Evolutionary conservation across 768 basidiomycete species (phyloP), one percentile per base, ranked within the genome.

Genomic region (Mycena maculata): DNA sequence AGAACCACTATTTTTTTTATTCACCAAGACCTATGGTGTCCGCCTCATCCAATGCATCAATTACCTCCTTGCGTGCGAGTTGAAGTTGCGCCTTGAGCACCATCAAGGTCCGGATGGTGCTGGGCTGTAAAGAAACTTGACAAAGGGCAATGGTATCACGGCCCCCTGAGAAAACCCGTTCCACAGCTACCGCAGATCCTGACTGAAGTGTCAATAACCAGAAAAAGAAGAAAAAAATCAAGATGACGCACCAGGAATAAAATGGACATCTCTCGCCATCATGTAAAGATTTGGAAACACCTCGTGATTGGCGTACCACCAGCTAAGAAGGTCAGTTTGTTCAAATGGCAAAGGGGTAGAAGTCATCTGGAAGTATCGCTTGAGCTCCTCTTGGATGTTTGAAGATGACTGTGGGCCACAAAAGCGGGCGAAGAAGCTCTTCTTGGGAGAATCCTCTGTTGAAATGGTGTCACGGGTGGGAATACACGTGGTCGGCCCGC

Each of bases 121-220:
- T n/a, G 18, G 59, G 47, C 30, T 50, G 59, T 15, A 60, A 49
- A 18, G 47, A 47, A 15, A 36, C 59, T 38, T 47, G 59, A 38
- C 59, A 36, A 38, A 60, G 59, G 25, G 59, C 47, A 28, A 60
- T 60, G 47, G 59, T 60, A 47, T 60, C 36, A 10, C 59, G 48
- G 3, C 59, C 59, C 2, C 59, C 59, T 3, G 59, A 60, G 38
- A 60, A 60, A n/a, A 49, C 47, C 20, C 48, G 59, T 33, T 60
- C 59, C 9, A 60, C 48, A 4, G 58, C 58, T 1, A 59, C 58
- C 10, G 56, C 56, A 30, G 56, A 58, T 58, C 56, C 56, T 58
- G 15, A n/a, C 20, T n/a, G 28, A 12, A 30, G 30, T 11, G 20
- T 13, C 22, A 3, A n/a, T 4, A 36, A 58, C 16, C 7, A 16